Conservation (phyloP, 2,329 filamentous ascomycete genomes). For the Arthroderma uncinatum region DNA sequence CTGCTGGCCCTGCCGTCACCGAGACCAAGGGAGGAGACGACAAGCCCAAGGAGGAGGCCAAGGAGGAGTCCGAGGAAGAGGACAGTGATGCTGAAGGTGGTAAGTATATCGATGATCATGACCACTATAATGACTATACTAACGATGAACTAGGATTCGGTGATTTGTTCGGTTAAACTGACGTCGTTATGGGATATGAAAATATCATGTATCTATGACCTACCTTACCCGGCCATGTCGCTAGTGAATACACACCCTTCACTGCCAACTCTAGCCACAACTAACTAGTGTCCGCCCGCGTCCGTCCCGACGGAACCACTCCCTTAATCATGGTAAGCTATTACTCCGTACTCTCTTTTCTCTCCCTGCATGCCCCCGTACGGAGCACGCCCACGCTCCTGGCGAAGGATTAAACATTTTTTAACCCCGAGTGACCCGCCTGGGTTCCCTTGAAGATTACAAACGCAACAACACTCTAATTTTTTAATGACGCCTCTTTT, state of each 20-base stretch:
- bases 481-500: constrained; percentile 48
- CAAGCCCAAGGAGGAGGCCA: constrained; percentile 49
- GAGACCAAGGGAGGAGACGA: constrained; percentile 41
- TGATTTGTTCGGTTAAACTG: constrained; percentile 61
- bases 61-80: constrained; percentile 55
- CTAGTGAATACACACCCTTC: constrained; percentile 13
- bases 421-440: constrained; percentile 49
- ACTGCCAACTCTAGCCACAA: constrained; percentile 22
- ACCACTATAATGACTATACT: constrained; percentile 2
- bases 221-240: neutral
- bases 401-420: constrained; percentile 51
- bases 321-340: neutral
- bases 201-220: constrained; percentile 28
- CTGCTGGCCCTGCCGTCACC: constrained; percentile 61
- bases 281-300: neutral
- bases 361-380: constrained; percentile 15
- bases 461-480: constrained; percentile 62
- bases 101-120: constrained; percentile 18
- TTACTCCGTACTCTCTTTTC: constrained; percentile 19
- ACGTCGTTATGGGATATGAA: constrained; percentile 20
- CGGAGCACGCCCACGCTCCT: no score
- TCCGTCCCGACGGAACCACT: neutral
- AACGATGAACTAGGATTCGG: constrained; percentile 50
- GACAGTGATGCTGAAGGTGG: constrained; percentile 49
- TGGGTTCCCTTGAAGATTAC: constrained; percentile 43